phyloP scores from a whole-genome alignment of 2,329 filamentous ascomycete genomes.

The Onygenales sp. region DNA sequence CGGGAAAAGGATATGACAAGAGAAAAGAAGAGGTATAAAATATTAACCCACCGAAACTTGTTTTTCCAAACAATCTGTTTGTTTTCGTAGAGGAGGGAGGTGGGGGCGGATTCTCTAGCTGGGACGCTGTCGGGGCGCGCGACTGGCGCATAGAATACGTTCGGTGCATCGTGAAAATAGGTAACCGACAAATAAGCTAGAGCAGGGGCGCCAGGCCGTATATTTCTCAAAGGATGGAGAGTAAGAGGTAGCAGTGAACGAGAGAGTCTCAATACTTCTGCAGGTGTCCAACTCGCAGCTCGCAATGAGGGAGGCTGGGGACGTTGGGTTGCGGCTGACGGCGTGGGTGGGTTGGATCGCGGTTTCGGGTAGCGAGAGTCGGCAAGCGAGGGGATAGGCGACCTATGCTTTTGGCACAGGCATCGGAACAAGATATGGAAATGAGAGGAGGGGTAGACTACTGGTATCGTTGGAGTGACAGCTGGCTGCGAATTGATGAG shows the following conservation, averaged over 20 bases:
- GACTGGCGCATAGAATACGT: conserved; percentile 98
- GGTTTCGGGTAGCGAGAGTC: too few relatives aligned
- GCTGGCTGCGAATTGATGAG: background rate
- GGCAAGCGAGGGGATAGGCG: too few relatives aligned
- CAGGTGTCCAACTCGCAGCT: too few relatives aligned
- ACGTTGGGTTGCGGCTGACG: too few relatives aligned
- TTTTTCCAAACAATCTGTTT: conserved; percentile 77
- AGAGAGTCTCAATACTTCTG: too few relatives aligned
- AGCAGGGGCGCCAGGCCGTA: background rate
- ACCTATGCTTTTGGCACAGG: too few relatives aligned
- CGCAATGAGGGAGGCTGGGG: too few relatives aligned
- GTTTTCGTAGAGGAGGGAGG: conserved; percentile 86
- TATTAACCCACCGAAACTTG: conserved; percentile 66
- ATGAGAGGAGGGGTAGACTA: background rate
- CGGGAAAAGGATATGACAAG: background rate
- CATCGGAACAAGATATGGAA: too few relatives aligned
- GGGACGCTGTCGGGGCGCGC: conserved; percentile 88
- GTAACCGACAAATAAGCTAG: background rate
- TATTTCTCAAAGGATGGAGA: background rate
- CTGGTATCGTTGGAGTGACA: background rate
- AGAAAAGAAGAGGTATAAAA: background rate
- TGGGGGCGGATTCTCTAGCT: conserved; percentile 84
- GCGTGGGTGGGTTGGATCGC: too few relatives aligned
- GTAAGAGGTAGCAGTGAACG: background rate
- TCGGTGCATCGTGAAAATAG: conserved; percentile 65